phyloP scores from a whole-genome alignment of 2,329 filamentous ascomycete genomes.

The Nakataea oryzae region DNA sequence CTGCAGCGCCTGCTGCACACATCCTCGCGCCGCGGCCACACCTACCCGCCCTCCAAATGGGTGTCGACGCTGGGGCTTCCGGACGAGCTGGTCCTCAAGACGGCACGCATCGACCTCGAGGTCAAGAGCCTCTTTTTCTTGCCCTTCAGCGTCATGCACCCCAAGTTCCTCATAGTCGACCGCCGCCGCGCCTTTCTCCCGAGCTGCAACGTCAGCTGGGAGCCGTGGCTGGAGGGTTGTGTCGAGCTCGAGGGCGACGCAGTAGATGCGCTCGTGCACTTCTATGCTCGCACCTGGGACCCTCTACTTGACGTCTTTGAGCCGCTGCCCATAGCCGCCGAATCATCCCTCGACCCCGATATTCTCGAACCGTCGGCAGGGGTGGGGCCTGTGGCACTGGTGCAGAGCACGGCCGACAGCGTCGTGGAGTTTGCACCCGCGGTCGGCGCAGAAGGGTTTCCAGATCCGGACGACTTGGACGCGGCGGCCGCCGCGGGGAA shows the following conservation, averaged over 20 bases:
- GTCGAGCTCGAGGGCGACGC: conserved; percentile 54
- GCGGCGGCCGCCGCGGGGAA: too few relatives aligned
- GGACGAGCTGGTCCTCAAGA: conserved; percentile 32
- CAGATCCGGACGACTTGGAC: background rate
- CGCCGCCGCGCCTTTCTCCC: conserved; percentile 56
- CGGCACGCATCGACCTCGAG: conserved; percentile 52
- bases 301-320: conserved; percentile 11
- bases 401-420: background rate
- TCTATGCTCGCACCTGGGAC: conserved; percentile 63
- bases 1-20: conserved; percentile 69
- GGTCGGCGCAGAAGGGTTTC: background rate
- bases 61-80: conserved; percentile 52
- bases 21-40: conserved; percentile 47
- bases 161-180: conserved; percentile 72
- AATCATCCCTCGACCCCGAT: background rate
- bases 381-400: background rate
- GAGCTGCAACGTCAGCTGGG: conserved; percentile 80
- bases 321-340: background rate
- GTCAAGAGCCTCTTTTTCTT: conserved; percentile 72
- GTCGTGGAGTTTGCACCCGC: background rate
- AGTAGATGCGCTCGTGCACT: conserved; percentile 50
- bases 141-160: conserved; percentile 80
- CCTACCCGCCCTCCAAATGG: conserved; percentile 53
- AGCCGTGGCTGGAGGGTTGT: conserved; percentile 76
- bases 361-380: background rate